A percentile compares a stretch with the other conserved stretches of the same genome.
Conservation (phyloP, 495 filamentous ascomycete species). For the Penicillium salamii region DNA sequence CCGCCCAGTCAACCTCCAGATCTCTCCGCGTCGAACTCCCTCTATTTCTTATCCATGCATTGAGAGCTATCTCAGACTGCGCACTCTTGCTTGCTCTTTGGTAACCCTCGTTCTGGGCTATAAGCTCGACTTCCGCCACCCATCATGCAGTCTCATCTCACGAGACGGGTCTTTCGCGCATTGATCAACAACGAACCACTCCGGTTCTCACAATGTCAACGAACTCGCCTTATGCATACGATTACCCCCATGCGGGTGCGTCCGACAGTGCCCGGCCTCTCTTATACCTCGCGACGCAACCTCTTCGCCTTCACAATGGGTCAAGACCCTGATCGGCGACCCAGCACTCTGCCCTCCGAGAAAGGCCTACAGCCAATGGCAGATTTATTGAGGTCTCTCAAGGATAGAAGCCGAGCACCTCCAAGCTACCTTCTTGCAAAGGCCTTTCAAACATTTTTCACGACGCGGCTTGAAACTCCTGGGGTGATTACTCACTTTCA, state of each 20-base stretch:
- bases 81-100: not conserved
- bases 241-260: slow-evolving; percentile 28
- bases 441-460: slow-evolving; percentile 65
- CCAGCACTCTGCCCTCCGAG: slow-evolving; percentile 35
- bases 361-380: slow-evolving; percentile 43
- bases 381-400: slow-evolving; percentile 36
- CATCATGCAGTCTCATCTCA: slow-evolving; percentile 80
- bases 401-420: slow-evolving; percentile 51
- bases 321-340: slow-evolving; percentile 16
- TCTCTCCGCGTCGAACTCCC: slow-evolving; percentile 22
- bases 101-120: not conserved
- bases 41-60: slow-evolving; percentile 1
- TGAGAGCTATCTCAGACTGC: not conserved
- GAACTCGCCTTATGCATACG: slow-evolving; percentile 33
- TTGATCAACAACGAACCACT: slow-evolving; percentile 65
- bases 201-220: slow-evolving; percentile 41
- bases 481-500: slow-evolving; percentile 63
- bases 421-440: slow-evolving; percentile 53
- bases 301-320: slow-evolving; percentile 35
- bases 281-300: slow-evolving; percentile 28
- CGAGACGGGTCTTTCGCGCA: slow-evolving; percentile 68
- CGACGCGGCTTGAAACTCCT: slow-evolving; percentile 44
- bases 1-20: slow-evolving; percentile 13
- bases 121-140: not conserved
- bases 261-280: slow-evolving; percentile 7